Percentiles rank a stretch among this genome's conserved stretches.
phyloP scores from a whole-genome alignment of 306 rosid genomes.

The Cucurbita pepo region DNA sequence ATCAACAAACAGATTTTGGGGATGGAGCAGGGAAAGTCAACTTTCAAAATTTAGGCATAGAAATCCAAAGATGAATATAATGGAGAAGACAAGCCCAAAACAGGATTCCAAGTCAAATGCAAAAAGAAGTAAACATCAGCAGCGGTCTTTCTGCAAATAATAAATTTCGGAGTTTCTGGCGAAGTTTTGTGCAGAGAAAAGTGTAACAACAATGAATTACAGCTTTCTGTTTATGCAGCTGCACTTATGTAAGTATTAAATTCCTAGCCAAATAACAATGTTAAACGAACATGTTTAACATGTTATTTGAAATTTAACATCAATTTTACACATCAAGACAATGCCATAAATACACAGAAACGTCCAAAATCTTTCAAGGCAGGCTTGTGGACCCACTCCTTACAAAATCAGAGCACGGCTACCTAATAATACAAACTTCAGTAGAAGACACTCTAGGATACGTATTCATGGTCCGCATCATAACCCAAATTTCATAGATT shows the following conservation, averaged over 20 bases:
- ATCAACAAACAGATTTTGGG: not conserved
- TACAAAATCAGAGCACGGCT: not conserved
- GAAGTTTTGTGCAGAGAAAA: not conserved
- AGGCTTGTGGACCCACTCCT: not conserved
- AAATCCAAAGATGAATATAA: not conserved
- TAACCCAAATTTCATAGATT: not conserved
- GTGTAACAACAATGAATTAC: too few relatives aligned
- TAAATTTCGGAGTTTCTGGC: not conserved
- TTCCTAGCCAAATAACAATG: not conserved
- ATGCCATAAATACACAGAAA: not conserved
- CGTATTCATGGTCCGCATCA: not conserved
- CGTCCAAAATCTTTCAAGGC: not conserved
- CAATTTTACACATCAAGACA: not conserved
- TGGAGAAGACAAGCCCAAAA: not conserved
- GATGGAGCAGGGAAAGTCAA: not conserved
- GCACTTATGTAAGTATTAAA: not conserved
- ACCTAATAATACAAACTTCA: not conserved
- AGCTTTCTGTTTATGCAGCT: not conserved
- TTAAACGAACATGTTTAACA: not conserved
- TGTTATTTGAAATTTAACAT: not conserved
- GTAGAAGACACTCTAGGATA: not conserved
- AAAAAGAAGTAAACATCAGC: not conserved
- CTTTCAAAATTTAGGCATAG: not conserved
- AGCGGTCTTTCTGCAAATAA: not conserved
- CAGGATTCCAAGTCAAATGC: not conserved